phyloP scores from a whole-genome alignment of 2,329 filamentous ascomycete genomes.

The Hymenoscyphus occultus region DNA sequence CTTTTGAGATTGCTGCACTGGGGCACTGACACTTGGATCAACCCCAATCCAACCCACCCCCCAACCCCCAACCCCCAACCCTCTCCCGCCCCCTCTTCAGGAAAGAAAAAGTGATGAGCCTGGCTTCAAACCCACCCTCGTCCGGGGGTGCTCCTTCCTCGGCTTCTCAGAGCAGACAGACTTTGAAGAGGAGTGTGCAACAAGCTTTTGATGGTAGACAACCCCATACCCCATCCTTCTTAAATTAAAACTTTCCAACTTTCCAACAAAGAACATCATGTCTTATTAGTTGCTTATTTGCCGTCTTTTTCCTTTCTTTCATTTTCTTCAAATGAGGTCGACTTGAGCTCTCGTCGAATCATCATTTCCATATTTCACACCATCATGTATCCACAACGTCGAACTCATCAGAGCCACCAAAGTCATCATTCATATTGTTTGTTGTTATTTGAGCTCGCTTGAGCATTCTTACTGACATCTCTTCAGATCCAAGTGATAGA shows the following conservation, averaged over 20 bases:
- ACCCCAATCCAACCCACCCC: too few relatives aligned
- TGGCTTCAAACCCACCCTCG: constrained; percentile 37
- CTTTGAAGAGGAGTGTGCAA: constrained; percentile 57
- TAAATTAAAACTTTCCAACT: constrained; percentile 18
- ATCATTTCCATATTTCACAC: constrained; percentile 9
- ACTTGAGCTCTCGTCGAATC: constrained; percentile 10
- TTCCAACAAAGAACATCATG: constrained; percentile 17
- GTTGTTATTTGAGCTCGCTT: constrained; percentile 35
- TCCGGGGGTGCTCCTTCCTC: constrained; percentile 34
- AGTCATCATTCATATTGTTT: constrained; percentile 29
- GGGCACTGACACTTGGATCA: too few relatives aligned
- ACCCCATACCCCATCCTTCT: constrained; percentile 12
- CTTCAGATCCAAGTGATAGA: constrained; percentile 52
- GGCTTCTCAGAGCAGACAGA: constrained; percentile 38
- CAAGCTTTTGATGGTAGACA: constrained; percentile 57
- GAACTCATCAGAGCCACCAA: constrained; percentile 23
- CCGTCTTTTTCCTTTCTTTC: background rate
- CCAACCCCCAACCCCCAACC: too few relatives aligned
- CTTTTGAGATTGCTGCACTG: too few relatives aligned
- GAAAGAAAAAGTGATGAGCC: constrained; percentile 24
- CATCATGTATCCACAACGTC: constrained; percentile 30
- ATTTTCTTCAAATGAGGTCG: constrained; percentile 14
- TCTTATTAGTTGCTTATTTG: constrained; percentile 18
- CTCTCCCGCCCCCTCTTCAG: too few relatives aligned
- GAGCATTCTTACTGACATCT: constrained; percentile 38